phyloP scores from a whole-genome alignment of 2,329 filamentous ascomycete species.

The Aureobasidium sp. region DNA sequence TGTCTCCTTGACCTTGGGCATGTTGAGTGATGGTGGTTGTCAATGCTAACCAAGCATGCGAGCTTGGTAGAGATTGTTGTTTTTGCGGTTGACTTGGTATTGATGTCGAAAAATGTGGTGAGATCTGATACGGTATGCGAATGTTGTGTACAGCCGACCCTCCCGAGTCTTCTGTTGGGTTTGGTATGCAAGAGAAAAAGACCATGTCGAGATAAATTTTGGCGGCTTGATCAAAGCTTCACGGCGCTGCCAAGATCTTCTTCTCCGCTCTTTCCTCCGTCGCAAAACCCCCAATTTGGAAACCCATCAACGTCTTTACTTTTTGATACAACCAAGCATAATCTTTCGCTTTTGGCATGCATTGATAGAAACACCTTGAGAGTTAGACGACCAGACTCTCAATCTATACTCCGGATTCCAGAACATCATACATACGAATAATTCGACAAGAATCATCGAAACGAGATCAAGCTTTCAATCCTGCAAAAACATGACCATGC shows the following conservation, averaged over 20 bases:
- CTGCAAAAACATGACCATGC: constrained; percentile 16
- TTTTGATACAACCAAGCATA: neutral
- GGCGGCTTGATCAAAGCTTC: constrained; percentile 17
- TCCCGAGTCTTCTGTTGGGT: neutral
- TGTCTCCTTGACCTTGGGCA: constrained; percentile 28
- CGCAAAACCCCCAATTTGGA: constrained; percentile 5
- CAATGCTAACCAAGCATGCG: neutral
- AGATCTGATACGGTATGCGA: neutral
- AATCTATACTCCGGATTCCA: neutral
- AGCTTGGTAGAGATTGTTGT: neutral
- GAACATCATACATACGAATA: neutral
- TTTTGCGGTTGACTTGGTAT: neutral
- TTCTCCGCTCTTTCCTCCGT: neutral
- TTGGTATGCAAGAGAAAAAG: neutral
- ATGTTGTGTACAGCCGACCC: neutral
- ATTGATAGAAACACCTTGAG: neutral
- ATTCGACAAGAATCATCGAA: neutral
- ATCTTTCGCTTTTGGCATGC: neutral
- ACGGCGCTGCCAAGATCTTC: constrained; percentile 19
- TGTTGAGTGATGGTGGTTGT: constrained; percentile 14
- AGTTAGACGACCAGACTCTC: neutral
- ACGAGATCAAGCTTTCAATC: neutral
- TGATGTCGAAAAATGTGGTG: neutral
- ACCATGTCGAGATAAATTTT: constrained; percentile 22
- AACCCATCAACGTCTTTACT: neutral